phyloP scores from a whole-genome alignment of 768 basidiomycete species.

The Macrolepiota fuliginosa region DNA sequence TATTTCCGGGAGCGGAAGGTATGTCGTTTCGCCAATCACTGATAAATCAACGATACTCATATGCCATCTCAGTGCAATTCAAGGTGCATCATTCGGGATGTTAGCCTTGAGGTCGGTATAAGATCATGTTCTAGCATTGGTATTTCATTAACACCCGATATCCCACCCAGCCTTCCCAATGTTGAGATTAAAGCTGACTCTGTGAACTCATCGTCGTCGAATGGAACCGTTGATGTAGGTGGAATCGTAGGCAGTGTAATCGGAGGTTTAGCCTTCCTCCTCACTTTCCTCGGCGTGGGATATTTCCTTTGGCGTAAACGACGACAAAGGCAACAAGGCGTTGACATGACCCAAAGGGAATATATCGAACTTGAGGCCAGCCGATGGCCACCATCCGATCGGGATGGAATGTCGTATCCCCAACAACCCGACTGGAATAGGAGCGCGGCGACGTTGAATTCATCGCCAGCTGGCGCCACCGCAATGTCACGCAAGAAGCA shows the following conservation, averaged over 20 bases:
- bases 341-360: background rate
- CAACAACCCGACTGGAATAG: background rate
- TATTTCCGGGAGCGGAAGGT: constrained; percentile 14
- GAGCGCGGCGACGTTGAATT: background rate
- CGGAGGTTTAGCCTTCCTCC: constrained; percentile 11
- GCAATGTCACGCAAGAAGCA: background rate
- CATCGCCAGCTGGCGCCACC: background rate
- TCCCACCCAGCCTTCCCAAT: constrained; percentile 12
- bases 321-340: background rate
- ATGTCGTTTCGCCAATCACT: background rate
- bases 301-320: too few species aligned
- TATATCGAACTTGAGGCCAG: too few species aligned
- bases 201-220: background rate
- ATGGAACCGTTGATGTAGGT: constrained; percentile 2
- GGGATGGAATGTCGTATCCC: background rate
- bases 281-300: background rate
- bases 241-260: constrained; percentile 16
- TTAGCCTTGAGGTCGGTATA: constrained; percentile 24
- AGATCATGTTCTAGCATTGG: background rate
- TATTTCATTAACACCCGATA: background rate
- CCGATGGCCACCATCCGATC: background rate
- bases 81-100: too few species aligned
- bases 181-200: background rate
- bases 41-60: constrained; percentile 27
- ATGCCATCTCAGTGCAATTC: too few species aligned